Conservation (phyloP, 345 rosid species). For the Pistacia integerrima region DNA sequence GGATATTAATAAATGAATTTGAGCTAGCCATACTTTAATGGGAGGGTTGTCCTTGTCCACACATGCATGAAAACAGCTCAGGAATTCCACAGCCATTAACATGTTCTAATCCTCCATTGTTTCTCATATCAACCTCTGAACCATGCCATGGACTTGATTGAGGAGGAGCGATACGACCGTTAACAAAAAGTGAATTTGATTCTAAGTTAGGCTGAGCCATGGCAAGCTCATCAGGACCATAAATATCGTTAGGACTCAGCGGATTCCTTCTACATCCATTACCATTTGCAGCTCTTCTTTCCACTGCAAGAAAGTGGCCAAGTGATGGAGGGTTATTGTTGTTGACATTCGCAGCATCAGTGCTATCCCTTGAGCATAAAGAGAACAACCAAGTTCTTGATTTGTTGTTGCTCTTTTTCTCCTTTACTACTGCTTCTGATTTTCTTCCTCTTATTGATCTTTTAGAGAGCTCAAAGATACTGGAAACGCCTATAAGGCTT, state of each 20-base stretch:
- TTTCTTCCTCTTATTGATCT: conserved; percentile 49
- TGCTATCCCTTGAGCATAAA: conserved; percentile 45
- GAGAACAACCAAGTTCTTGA: conserved; percentile 55
- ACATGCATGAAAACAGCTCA: conserved; percentile 35
- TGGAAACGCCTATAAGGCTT: conserved; percentile 62
- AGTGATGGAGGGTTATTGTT: conserved; percentile 40
- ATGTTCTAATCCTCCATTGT: conserved; percentile 22
- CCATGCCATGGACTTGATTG: conserved; percentile 15
- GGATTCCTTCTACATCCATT: conserved; percentile 29
- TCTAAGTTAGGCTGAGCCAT: conserved; percentile 20
- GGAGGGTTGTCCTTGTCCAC: conserved; percentile 39
- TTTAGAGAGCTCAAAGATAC: conserved; percentile 49
- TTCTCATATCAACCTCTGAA: conserved; percentile 14
- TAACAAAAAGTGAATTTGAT: conserved; percentile 45
- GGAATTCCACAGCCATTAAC: conserved; percentile 31
- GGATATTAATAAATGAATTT: background rate
- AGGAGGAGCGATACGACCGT: conserved; percentile 53
- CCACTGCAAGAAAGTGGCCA: conserved; percentile 52
- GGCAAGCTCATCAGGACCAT: conserved; percentile 32
- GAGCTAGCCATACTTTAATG: background rate
- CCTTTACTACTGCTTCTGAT: conserved; percentile 23
- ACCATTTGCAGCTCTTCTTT: conserved; percentile 41
- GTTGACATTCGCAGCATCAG: conserved; percentile 30
- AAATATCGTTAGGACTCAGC: conserved; percentile 18
- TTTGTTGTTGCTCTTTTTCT: conserved; percentile 25